Percentiles rank a stretch among this genome's conserved stretches.
These are phyloP conservation scores for Pythium vanterpoolii DNA, from an alignment of 352 stramenopile species.

Conservation along the genomic window DNA sequence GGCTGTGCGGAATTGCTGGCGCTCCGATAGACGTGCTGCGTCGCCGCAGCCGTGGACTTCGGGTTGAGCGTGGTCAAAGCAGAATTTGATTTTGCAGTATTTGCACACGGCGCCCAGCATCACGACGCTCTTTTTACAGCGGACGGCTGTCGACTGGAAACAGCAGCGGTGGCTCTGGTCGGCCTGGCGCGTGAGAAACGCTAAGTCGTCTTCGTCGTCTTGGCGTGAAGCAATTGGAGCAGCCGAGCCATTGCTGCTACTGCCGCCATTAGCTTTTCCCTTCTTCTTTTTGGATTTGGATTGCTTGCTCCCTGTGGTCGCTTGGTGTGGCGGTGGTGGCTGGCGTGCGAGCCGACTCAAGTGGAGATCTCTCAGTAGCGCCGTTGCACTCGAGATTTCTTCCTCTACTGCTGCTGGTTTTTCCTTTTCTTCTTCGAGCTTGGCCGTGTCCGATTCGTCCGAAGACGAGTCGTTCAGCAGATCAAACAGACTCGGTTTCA, in stretches of 20 bases:
- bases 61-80: constrained; percentile 66
- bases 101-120: constrained; percentile 70
- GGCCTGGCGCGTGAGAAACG: constrained; percentile 62
- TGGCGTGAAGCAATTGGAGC: constrained; percentile 24
- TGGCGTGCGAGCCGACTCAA: constrained; percentile 53
- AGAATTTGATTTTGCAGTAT: constrained; percentile 87
- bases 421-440: neutral
- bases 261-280: neutral
- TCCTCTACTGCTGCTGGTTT: neutral
- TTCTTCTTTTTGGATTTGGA: constrained; percentile 37
- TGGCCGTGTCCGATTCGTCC: constrained; percentile 15
- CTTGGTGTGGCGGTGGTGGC: constrained; percentile 21
- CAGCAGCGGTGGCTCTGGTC: constrained; percentile 49
- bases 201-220: constrained; percentile 67
- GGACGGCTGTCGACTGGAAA: constrained; percentile 32
- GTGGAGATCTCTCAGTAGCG: constrained; percentile 61
- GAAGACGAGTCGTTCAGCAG: constrained; percentile 21
- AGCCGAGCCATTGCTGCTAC: constrained; percentile 5
- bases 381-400: constrained; percentile 28
- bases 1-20: constrained; percentile 41
- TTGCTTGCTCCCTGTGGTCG: constrained; percentile 26
- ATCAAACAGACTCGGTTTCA: constrained; percentile 36
- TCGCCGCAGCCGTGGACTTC: constrained; percentile 79
- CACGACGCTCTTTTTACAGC: constrained; percentile 58
- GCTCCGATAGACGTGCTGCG: constrained; percentile 58